Base-by-base conservation (phyloP, 1,284 basidiomycete species). In the Xerocomus nothofagi region DNA sequence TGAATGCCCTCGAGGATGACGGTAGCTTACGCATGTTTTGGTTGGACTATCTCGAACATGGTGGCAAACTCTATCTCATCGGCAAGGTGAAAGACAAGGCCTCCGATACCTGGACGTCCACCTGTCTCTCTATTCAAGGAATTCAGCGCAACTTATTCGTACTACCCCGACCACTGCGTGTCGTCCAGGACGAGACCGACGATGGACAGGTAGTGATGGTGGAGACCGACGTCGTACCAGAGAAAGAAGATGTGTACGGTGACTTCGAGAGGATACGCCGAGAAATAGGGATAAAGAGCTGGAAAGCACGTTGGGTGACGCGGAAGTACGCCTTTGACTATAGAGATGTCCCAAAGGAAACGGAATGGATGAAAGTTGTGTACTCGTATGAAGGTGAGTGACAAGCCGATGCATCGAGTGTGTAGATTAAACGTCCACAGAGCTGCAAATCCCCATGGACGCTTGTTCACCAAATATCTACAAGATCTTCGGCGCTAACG, bases 311-410 rank as follows among this genome's bases (percentile, higher is more conserved):
- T 59, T 91, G 88, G 68, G 95, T 99, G 20, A 82, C 86, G 57
- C 79, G 96, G 40, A 92, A 88, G 59, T 99, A 99, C 65, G 94
- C 91, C 0, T 99, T 99, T 67, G 95, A 93, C 29, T 85, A 91
- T 61, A 77, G 80, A 49, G 86, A 88, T 40, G 82, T 98, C 1
- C 93, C 94, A 1, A 79, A 82, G 51, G 86, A 82, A 26, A 78
- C 80, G 12, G 77, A 89, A 58, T 99, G 94, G 92, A 73, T 98
- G 71, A 98, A 99, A 71, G 90, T 95, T 6, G 80, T 93, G 0
- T 96, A 96, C 66, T 81, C 82, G 7, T 95, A 90, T 60, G 79
- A 86, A 58, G 87, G 91, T 89, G 56, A 57, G 80, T 67, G 23
- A 6, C 20, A 7, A 37, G 14, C 6, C 20, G 24, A 26, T 3